A percentile compares a stretch with the other conserved stretches of the same genome.
These are phyloP conservation scores for Neocatenulostroma microsporum DNA, from an alignment of 2,329 filamentous ascomycete species.

Conservation along the genomic window DNA sequence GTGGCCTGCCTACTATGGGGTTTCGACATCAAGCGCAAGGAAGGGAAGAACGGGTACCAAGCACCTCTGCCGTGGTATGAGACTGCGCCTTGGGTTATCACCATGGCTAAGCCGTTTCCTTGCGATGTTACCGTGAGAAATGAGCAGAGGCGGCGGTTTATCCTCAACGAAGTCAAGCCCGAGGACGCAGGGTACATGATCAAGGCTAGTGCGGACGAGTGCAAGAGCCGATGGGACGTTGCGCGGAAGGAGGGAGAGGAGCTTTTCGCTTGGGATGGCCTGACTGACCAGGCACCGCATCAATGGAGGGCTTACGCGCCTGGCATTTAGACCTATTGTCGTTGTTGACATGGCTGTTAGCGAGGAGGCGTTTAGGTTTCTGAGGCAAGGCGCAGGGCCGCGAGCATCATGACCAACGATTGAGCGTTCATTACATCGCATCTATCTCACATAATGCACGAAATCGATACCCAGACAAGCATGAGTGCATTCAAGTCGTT, in stretches of 20 bases:
- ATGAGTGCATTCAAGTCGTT: too few relatives aligned
- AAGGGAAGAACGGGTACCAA: slow-evolving; percentile 18
- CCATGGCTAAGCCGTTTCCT: slow-evolving; percentile 28
- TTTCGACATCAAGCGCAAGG: slow-evolving; percentile 23
- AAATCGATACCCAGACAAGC: too few relatives aligned
- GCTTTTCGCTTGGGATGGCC: slow-evolving; percentile 18
- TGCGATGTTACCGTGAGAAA: slow-evolving; percentile 22
- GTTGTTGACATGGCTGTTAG: too few relatives aligned
- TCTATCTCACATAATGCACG: too few relatives aligned
- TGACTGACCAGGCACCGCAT: slow-evolving; percentile 21
- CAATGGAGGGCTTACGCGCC: too few relatives aligned
- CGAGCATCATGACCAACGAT: too few relatives aligned
- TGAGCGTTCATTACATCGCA: too few relatives aligned
- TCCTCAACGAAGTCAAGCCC: slow-evolving; percentile 20
- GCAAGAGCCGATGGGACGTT: slow-evolving; percentile 17
- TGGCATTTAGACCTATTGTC: too few relatives aligned
- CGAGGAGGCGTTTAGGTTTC: too few relatives aligned
- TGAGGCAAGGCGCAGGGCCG: too few relatives aligned
- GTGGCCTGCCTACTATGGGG: slow-evolving; percentile 26
- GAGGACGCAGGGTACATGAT: slow-evolving; percentile 20
- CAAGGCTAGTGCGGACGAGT: slow-evolving; percentile 15
- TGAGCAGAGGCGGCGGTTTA: slow-evolving; percentile 25
- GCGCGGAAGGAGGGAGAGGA: slow-evolving; percentile 14
- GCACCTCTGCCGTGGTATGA: slow-evolving; percentile 28
- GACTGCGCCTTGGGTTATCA: slow-evolving; percentile 28